Conservation (phyloP, 176 grass and related monocot genomes). For the Triticum turgidum region DNA sequence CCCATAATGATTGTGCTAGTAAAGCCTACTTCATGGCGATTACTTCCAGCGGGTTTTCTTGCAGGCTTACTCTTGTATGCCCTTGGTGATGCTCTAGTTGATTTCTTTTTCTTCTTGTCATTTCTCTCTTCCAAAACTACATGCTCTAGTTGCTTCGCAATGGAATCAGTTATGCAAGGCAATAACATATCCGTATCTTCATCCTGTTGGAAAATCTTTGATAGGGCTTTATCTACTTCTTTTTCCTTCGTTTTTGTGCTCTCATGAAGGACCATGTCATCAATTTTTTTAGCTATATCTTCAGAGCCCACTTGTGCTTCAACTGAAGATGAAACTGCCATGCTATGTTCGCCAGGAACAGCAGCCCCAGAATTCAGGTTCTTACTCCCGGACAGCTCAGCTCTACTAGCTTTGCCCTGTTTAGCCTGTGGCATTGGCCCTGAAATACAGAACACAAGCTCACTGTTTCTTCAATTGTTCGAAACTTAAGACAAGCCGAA, state of each 20-base stretch:
- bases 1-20: constrained; percentile 41
- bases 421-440: constrained; percentile 40
- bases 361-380: constrained; percentile 30
- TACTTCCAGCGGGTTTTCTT: constrained; percentile 28
- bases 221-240: constrained; percentile 32
- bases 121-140: constrained; percentile 52
- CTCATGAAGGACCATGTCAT: constrained; percentile 33
- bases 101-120: constrained; percentile 46
- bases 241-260: constrained; percentile 25
- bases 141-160: constrained; percentile 67
- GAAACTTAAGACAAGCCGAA: constrained; percentile 46
- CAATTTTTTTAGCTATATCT: constrained; percentile 59
- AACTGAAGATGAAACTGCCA: constrained; percentile 23
- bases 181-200: constrained; percentile 27
- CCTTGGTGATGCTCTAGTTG: constrained; percentile 41
- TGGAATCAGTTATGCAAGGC: constrained; percentile 66
- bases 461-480: constrained; percentile 56
- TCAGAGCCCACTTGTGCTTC: constrained; percentile 41
- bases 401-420: constrained; percentile 25
- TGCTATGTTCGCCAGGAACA: constrained; percentile 24
- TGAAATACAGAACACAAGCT: constrained; percentile 67
- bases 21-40: constrained; percentile 33
- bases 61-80: constrained; percentile 42
- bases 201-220: constrained; percentile 37
- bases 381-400: background rate